Percentiles rank a stretch among this genome's conserved stretches.
Conservation (phyloP, 805 yeast genomes). For the Wickerhamiella parazyma region DNA sequence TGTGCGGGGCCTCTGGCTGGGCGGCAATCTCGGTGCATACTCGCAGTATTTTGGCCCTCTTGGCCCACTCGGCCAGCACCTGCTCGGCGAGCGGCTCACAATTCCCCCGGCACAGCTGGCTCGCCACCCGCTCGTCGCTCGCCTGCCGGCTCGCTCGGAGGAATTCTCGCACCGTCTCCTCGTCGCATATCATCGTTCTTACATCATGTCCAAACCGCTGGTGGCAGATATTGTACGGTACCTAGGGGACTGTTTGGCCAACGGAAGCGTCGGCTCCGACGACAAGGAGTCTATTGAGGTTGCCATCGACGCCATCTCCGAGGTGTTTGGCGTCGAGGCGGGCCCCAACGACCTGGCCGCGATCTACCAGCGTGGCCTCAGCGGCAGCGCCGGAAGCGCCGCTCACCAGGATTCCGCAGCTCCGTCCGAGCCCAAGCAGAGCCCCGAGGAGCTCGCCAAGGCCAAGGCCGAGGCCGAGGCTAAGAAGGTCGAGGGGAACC, state of each 20-base stretch:
- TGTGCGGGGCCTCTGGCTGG: neutral
- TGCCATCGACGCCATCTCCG: conserved; percentile 84
- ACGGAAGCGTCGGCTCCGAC: conserved; percentile 59
- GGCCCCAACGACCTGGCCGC: conserved; percentile 24
- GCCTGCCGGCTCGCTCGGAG: conserved; percentile 1
- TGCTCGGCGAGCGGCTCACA: conserved; percentile 2
- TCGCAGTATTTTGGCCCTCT: conserved; percentile 6
- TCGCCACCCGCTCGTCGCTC: conserved; percentile 2
- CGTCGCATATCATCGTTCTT: conserved; percentile 1
- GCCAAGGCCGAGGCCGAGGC: conserved; percentile 69
- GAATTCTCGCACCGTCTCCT: conserved; percentile 3
- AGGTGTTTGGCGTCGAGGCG: conserved; percentile 58
- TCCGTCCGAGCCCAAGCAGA: neutral
- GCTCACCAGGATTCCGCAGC: neutral
- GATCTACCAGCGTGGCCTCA: conserved; percentile 12
- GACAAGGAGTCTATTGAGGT: conserved; percentile 82
- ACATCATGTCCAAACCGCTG: conserved; percentile 21
- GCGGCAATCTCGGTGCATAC: conserved; percentile 5
- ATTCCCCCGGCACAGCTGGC: neutral
- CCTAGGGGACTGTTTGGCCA: conserved; percentile 42
- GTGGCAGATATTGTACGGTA: conserved; percentile 67
- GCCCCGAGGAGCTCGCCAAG: conserved; percentile 23
- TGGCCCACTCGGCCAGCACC: conserved; percentile 10
- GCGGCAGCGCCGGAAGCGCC: conserved; percentile 11
- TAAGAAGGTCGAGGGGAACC: conserved; percentile 77